phyloP scores from a whole-genome alignment of 768 basidiomycete genomes.

The Amanita subjunquillea region DNA sequence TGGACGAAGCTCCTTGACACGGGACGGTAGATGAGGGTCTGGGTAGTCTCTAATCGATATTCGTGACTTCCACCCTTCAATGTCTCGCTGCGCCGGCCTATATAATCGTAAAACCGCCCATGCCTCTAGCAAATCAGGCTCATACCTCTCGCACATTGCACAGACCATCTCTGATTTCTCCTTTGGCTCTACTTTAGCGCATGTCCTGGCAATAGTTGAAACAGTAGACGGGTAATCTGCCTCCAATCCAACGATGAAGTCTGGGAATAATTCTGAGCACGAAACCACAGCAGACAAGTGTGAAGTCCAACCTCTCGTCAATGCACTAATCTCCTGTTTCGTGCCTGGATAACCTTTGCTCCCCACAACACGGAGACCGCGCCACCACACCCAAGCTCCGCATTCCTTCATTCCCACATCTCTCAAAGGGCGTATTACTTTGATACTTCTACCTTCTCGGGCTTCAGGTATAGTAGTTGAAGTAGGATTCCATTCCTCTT shows the following conservation, averaged over 20 bases:
- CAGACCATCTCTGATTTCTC: constrained; percentile 38
- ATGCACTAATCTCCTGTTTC: constrained; percentile 47
- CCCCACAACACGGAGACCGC: constrained; percentile 18
- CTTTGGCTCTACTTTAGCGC: constrained; percentile 68
- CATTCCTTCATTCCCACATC: constrained; percentile 31
- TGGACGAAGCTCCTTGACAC: neutral
- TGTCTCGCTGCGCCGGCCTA: constrained; percentile 54
- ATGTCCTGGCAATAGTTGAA: constrained; percentile 73
- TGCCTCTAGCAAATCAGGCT: neutral
- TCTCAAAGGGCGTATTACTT: constrained; percentile 56
- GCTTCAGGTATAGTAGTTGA: neutral
- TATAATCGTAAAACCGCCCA: neutral
- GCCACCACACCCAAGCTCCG: constrained; percentile 10
- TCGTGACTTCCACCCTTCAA: constrained; percentile 64
- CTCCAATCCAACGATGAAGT: constrained; percentile 74
- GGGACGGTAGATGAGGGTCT: constrained; percentile 1
- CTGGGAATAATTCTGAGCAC: constrained; percentile 21
- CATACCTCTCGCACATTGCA: constrained; percentile 57
- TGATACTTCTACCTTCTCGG: constrained; percentile 19
- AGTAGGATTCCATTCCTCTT: constrained; percentile 55
- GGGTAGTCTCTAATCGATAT: constrained; percentile 59
- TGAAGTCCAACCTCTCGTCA: constrained; percentile 54
- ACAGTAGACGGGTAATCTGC: constrained; percentile 82
- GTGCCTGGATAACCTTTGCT: constrained; percentile 33
- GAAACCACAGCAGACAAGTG: neutral